Conservation (phyloP, 2,329 filamentous ascomycete genomes). For the Alternaria dauci region DNA sequence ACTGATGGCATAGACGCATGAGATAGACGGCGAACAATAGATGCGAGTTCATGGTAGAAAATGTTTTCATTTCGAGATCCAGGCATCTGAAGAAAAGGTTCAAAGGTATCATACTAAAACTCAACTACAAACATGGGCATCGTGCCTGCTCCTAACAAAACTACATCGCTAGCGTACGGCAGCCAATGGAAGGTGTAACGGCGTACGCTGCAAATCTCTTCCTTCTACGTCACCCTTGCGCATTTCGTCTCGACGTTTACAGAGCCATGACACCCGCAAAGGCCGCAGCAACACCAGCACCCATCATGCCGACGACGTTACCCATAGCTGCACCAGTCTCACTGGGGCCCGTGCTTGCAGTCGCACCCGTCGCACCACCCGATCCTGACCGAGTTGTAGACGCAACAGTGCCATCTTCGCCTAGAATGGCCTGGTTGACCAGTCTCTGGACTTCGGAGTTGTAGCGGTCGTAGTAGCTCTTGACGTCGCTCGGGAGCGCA, state of each 20-base stretch:
- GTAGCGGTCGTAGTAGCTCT: conserved; percentile 34
- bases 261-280: conserved; percentile 34
- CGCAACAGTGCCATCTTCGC: conserved; percentile 14
- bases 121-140: conserved; percentile 4
- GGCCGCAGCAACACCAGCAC: conserved; percentile 30
- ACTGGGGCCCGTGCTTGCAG: not conserved
- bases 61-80: not conserved
- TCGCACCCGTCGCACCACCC: conserved; percentile 6
- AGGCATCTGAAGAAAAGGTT: conserved; percentile 1
- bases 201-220: not conserved
- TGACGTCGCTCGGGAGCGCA: conserved; percentile 35
- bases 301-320: conserved; percentile 20
- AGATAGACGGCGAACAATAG: not conserved
- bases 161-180: not conserved
- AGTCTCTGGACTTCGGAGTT: conserved; percentile 28
- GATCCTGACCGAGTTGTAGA: conserved; percentile 1
- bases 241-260: conserved; percentile 11
- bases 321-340: conserved; percentile 15
- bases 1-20: not conserved
- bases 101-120: conserved; percentile 10
- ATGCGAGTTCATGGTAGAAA: not conserved
- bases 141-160: not conserved
- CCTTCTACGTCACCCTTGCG: not conserved
- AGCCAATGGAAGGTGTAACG: not conserved
- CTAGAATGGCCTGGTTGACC: conserved; percentile 23